Conservation (phyloP, 2,329 filamentous ascomycete species). For the Coniella vitis region DNA sequence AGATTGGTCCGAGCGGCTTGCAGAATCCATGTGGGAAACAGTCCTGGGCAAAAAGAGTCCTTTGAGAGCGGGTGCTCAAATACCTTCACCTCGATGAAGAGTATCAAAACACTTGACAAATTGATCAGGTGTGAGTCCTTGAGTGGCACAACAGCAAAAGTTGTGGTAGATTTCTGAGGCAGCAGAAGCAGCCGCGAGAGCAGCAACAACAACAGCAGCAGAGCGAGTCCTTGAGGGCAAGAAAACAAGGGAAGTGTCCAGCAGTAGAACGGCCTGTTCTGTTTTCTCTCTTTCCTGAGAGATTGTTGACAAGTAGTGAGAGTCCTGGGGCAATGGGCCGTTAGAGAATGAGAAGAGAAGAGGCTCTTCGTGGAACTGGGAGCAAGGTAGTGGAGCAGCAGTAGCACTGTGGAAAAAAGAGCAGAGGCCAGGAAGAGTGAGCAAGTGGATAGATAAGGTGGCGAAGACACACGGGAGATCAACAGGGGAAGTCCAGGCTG, state of each 20-base stretch:
- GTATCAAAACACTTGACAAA: slow-evolving; percentile 12
- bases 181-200: slow-evolving; percentile 2
- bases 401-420: slow-evolving; percentile 5
- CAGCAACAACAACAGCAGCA: slow-evolving; percentile 6
- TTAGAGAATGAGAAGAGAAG: slow-evolving; percentile 1
- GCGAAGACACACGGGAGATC: slow-evolving; percentile 15
- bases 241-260: slow-evolving; percentile 5
- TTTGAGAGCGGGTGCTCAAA: slow-evolving; percentile 24
- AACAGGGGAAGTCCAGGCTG: slow-evolving; percentile 12
- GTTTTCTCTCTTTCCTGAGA: neutral
- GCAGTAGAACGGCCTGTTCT: slow-evolving; percentile 15
- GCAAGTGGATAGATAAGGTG: slow-evolving; percentile 12
- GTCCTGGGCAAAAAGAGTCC: slow-evolving; percentile 36
- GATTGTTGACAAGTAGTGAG: slow-evolving; percentile 4
- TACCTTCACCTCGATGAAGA: slow-evolving; percentile 12
- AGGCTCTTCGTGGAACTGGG: slow-evolving; percentile 1
- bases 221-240: slow-evolving; percentile 2
- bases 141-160: slow-evolving; percentile 11
- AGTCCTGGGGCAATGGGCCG: neutral
- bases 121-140: slow-evolving; percentile 12
- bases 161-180: slow-evolving; percentile 6
- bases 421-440: neutral
- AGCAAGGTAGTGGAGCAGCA: slow-evolving; percentile 12
- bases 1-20: slow-evolving; percentile 36
- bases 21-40: slow-evolving; percentile 39